Evolutionary conservation across 2,329 filamentous ascomycete genomes (phyloP).

Genomic region (Pyrenophora tritici-repentis): DNA sequence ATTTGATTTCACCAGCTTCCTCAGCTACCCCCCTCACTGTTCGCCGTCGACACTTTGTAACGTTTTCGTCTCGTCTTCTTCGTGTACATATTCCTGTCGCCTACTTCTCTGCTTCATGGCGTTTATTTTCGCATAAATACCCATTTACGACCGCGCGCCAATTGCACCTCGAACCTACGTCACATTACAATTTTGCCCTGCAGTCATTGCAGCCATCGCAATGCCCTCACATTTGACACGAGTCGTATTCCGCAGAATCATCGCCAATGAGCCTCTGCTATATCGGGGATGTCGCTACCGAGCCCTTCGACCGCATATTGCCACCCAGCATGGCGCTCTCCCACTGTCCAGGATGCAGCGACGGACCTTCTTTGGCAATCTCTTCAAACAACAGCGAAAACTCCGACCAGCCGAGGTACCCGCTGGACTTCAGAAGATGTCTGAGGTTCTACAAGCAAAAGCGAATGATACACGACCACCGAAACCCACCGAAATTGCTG

Average conservation of each 20-base stretch:
- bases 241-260: slow-evolving; percentile 62
- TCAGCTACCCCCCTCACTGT: slow-evolving; percentile 4
- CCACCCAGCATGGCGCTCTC: slow-evolving; percentile 27
- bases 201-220: slow-evolving; percentile 21
- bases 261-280: slow-evolving; percentile 56
- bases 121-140: slow-evolving; percentile 3
- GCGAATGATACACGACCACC: slow-evolving; percentile 69
- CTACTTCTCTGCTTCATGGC: slow-evolving; percentile 21
- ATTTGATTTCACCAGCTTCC: slow-evolving; percentile 26
- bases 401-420: slow-evolving; percentile 67
- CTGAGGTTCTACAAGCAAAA: slow-evolving; percentile 68
- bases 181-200: slow-evolving; percentile 7
- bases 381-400: slow-evolving; percentile 64
- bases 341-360: slow-evolving; percentile 43
- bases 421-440: slow-evolving; percentile 73
- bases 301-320: slow-evolving; percentile 30
- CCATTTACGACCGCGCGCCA: slow-evolving; percentile 5
- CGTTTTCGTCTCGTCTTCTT: slow-evolving; percentile 21
- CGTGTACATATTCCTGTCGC: slow-evolving; percentile 15
- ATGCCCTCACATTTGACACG: slow-evolving; percentile 67
- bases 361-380: slow-evolving; percentile 66
- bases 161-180: slow-evolving; percentile 12
- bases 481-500: slow-evolving; percentile 63
- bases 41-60: slow-evolving; percentile 8
- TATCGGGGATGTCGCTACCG: slow-evolving; percentile 53